A percentile compares a stretch with the other conserved stretches of the same genome.
Evolutionary conservation across 768 basidiomycete species (phyloP).

Genomic region (Xerocomellus amylosporus): DNA sequence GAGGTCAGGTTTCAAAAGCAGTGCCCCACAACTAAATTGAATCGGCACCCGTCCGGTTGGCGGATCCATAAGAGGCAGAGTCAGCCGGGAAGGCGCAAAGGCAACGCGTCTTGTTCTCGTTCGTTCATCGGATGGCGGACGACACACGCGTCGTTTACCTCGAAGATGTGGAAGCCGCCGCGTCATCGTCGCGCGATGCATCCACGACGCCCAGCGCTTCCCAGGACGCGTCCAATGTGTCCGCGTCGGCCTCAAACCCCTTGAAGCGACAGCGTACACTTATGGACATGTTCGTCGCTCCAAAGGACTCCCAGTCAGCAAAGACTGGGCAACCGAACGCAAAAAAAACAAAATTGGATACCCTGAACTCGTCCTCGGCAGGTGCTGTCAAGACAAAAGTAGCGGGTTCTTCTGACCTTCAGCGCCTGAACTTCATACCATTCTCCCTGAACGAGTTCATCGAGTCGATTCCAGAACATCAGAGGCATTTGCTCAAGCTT

Average conservation of each 20-base stretch:
- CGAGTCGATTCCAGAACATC: slow-evolving; percentile 54
- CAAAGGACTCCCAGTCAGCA: slow-evolving; percentile 28
- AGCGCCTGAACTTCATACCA: slow-evolving; percentile 60
- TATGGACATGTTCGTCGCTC: slow-evolving; percentile 55
- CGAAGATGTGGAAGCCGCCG: slow-evolving; percentile 41
- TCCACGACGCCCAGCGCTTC: slow-evolving; percentile 22
- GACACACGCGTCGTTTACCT: slow-evolving; percentile 39
- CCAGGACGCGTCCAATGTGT: slow-evolving; percentile 20
- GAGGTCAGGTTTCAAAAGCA: slow-evolving; percentile 6
- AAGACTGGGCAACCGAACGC: slow-evolving; percentile 29
- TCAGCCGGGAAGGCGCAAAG: slow-evolving; percentile 2
- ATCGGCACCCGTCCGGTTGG: neutral
- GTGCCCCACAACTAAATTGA: neutral
- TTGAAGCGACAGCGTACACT: slow-evolving; percentile 62
- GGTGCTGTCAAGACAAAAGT: slow-evolving; percentile 11
- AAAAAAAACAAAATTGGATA: slow-evolving; percentile 48
- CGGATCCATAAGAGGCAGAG: slow-evolving; percentile 12
- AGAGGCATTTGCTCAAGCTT: slow-evolving; percentile 55
- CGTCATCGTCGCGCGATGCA: slow-evolving; percentile 7
- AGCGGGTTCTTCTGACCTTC: slow-evolving; percentile 17
- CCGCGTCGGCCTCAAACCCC: slow-evolving; percentile 21
- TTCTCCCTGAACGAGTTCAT: slow-evolving; percentile 58
- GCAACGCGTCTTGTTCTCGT: slow-evolving; percentile 14
- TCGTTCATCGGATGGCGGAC: slow-evolving; percentile 21
- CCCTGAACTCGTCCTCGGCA: slow-evolving; percentile 23